Conservation (phyloP, 2,329 filamentous ascomycete genomes). For the Penicillium sp. region DNA sequence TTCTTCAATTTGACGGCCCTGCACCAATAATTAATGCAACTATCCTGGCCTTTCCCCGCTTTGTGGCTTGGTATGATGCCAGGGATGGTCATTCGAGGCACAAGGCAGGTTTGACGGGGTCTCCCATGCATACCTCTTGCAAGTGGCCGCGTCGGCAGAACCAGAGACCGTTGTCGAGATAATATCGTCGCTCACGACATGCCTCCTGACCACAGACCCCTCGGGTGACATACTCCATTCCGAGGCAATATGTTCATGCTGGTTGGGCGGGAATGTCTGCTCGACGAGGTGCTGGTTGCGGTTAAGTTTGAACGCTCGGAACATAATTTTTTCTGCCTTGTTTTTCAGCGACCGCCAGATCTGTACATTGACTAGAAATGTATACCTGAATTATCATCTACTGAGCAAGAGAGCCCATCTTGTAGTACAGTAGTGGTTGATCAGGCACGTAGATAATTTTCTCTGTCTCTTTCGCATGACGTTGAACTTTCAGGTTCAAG, state of each 20-base stretch:
- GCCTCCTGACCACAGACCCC: constrained; percentile 58
- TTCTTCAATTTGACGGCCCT: constrained; percentile 51
- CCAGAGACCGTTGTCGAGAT: constrained; percentile 72
- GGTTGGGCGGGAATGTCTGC: constrained; percentile 15
- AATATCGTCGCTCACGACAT: constrained; percentile 72
- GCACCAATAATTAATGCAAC: constrained; percentile 3
- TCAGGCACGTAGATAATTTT: neutral
- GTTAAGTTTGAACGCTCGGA: constrained; percentile 7
- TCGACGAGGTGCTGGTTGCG: constrained; percentile 6
- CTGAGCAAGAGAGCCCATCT: neutral
- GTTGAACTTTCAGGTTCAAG: neutral
- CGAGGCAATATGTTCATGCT: constrained; percentile 34
- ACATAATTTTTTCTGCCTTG: constrained; percentile 20
- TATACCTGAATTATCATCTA: neutral
- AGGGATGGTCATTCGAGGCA: constrained; percentile 9
- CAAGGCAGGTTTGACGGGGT: constrained; percentile 1
- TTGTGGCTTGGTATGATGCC: constrained; percentile 2
- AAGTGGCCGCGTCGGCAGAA: constrained; percentile 82
- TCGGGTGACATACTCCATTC: constrained; percentile 48
- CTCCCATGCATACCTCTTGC: constrained; percentile 60
- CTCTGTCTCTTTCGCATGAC: neutral
- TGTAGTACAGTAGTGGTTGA: neutral
- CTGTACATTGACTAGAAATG: neutral
- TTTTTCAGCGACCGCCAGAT: constrained; percentile 23
- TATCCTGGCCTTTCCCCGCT: neutral